Evolutionary conservation across 306 rosid genomes (phyloP).

Genomic region (Vigna radiata): DNA sequence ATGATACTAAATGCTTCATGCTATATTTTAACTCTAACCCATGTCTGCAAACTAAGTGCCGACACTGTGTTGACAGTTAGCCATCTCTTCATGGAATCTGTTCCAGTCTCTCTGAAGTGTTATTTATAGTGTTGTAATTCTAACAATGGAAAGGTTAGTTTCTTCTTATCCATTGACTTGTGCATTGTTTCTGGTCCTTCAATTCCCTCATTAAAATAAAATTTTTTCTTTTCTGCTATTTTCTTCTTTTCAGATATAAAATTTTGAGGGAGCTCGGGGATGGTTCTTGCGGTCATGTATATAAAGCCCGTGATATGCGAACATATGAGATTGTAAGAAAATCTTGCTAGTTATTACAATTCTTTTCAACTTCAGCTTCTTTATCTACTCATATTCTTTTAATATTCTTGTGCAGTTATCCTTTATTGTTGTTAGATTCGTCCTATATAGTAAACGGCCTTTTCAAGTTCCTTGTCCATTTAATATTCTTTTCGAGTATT

Average conservation of each 20-base stretch:
- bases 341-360: conserved; percentile 31
- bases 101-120: conserved; percentile 60
- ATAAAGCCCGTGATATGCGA: conserved; percentile 73
- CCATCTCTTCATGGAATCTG: conserved; percentile 63
- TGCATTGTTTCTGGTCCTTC: conserved; percentile 22
- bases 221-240: conserved; percentile 24
- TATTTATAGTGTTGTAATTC: conserved; percentile 51
- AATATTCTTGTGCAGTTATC: conserved; percentile 27
- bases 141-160: conserved; percentile 79
- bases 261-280: conserved; percentile 88
- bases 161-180: conserved; percentile 34
- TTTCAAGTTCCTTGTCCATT: conserved; percentile 1
- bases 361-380: conserved; percentile 31
- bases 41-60: conserved; percentile 55
- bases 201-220: conserved; percentile 28
- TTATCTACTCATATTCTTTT: conserved; percentile 24
- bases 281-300: conserved; percentile 91
- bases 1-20: conserved; percentile 54
- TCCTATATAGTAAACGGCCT: not conserved
- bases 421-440: conserved; percentile 23
- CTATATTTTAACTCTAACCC: conserved; percentile 47
- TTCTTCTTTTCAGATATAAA: conserved; percentile 57
- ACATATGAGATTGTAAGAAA: conserved; percentile 75
- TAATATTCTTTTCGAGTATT: not conserved
- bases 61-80: conserved; percentile 65